Evolutionary conservation across 352 stramenopile genomes (phyloP).

Genomic region (Globisporangium carolinianum): DNA sequence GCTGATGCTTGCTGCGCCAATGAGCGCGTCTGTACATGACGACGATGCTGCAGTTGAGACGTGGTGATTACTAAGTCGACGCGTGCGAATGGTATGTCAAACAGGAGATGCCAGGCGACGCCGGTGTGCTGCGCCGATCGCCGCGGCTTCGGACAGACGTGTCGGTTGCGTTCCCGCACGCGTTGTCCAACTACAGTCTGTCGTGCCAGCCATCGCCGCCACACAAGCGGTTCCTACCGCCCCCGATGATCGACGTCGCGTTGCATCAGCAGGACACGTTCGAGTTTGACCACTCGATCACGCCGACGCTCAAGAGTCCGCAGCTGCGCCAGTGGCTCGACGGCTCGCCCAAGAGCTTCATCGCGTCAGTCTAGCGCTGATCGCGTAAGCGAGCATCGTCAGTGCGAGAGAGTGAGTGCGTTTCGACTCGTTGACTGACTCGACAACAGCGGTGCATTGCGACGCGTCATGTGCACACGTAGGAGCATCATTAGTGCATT

Average conservation of each 20-base stretch:
- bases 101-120: constrained; percentile 68
- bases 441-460: no score
- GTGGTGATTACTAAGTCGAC: no score
- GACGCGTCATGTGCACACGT: no score
- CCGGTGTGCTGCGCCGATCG: constrained; percentile 60
- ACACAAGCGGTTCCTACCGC: constrained; percentile 67
- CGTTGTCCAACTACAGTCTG: constrained; percentile 36
- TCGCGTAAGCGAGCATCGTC: no score
- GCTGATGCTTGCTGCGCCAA: background rate
- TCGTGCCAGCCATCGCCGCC: constrained; percentile 44
- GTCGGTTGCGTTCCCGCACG: constrained; percentile 74
- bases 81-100: background rate
- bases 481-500: no score
- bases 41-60: no score
- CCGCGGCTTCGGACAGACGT: constrained; percentile 77
- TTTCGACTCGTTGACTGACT: no score
- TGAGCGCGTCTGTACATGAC: no score
- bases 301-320: constrained; percentile 81
- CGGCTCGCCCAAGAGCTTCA: constrained; percentile 72
- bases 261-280: constrained; percentile 72
- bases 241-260: constrained; percentile 64
- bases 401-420: no score
- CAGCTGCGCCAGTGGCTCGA: constrained; percentile 82
- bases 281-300: constrained; percentile 82
- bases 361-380: constrained; percentile 56